Conservation (phyloP, 805 yeast species). For the Nakazawaea peltata region DNA sequence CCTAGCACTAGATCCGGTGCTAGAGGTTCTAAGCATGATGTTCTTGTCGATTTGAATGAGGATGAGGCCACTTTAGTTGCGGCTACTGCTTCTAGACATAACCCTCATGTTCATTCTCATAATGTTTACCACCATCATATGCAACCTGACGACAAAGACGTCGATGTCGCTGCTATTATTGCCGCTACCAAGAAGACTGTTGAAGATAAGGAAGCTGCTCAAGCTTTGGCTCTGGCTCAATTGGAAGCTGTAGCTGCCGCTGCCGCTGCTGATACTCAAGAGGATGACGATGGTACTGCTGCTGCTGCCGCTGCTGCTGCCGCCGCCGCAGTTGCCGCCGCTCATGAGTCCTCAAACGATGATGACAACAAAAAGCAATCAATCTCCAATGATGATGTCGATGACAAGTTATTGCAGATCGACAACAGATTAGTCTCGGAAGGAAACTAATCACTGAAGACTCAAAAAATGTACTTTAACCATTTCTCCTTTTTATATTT, state of each 20-base stretch:
- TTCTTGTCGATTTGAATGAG: constrained; percentile 10
- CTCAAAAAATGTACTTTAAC: no score
- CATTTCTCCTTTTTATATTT: not conserved
- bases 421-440: constrained; percentile 11
- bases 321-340: constrained; percentile 7
- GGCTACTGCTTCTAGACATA: constrained; percentile 8
- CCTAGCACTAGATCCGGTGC: constrained; percentile 13
- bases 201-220: constrained; percentile 8
- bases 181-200: constrained; percentile 10
- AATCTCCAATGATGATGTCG: constrained; percentile 9
- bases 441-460: constrained; percentile 7
- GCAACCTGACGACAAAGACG: constrained; percentile 9
- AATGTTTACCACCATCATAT: constrained; percentile 7
- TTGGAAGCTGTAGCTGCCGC: constrained; percentile 3
- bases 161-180: constrained; percentile 11
- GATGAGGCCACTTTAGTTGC: constrained; percentile 9
- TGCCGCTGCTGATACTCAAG: constrained; percentile 8
- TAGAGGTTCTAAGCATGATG: constrained; percentile 10
- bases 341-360: constrained; percentile 8
- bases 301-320: constrained; percentile 10
- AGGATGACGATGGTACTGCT: no score
- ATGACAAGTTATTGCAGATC: constrained; percentile 10
- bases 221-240: not conserved
- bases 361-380: constrained; percentile 6
- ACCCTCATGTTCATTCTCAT: constrained; percentile 6